Evolutionary conservation across 345 rosid genomes (phyloP), one percentile per base, ranked within the genome.

Genomic region (Eucalyptus melliodora): DNA sequence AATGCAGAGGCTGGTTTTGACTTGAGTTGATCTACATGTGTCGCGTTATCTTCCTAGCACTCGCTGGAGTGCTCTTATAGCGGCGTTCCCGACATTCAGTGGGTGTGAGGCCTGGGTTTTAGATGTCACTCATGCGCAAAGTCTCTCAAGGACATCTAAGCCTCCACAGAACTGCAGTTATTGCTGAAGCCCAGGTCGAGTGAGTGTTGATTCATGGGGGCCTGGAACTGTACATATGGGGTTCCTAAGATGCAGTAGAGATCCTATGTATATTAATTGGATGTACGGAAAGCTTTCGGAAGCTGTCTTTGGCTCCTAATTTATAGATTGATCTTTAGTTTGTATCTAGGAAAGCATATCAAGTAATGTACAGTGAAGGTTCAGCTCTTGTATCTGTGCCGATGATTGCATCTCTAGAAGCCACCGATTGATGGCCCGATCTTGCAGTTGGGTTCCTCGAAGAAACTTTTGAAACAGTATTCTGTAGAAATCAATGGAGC

Each of bases 1-100:
- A 96, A 93, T 90, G 98, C 99, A 47, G 99, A 98, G 72, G 99
- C 99, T 11, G 99, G 99, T 89, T 98, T 98, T 91, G 99, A 98
- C 95, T 92, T 98, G 93, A 97, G 99, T 91, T 98, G 93, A 96
- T 94, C 42, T 31, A 34, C 67, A 19, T 7, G 16, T 47, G 93
- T 87, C 87, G 89, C 92, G 91, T 92, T 50, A 90, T 92, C 93
- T 94, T 51, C 87, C 87, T 27, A 11, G 37, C 87, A 45, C 13
- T 23, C 5, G 11, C 88, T 40, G 16, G 88, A 31, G 67, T 16
- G 49, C 67, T 31, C n/a, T 37, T 59, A 86, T 24, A 12, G 23
- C 16, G 6, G 85, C 5, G 30, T 77, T 77, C 30, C 11, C 5
- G 6, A 77, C 47, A 40, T 77, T 77, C 85, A 77, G 85, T 21